Evolutionary conservation across 2,329 filamentous ascomycete species (phyloP).

Genomic region (Myriosclerotinia scirpicola): DNA sequence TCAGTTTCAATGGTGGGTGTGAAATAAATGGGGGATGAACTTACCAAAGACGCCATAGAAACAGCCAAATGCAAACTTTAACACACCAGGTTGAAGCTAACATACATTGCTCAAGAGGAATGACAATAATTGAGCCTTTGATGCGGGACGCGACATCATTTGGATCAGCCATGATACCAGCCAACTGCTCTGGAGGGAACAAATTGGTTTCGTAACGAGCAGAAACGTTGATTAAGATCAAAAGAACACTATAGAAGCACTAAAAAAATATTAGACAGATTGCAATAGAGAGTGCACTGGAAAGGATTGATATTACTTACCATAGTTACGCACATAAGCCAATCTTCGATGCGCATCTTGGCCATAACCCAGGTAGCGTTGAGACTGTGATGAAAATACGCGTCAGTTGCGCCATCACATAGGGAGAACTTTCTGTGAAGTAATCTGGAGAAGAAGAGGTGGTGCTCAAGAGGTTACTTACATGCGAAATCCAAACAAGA

Average conservation of each 20-base stretch:
- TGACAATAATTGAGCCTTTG: slow-evolving; percentile 38
- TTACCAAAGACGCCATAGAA: slow-evolving; percentile 39
- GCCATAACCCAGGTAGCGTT: slow-evolving; percentile 30
- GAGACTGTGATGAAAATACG: slow-evolving; percentile 19
- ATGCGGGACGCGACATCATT: slow-evolving; percentile 46
- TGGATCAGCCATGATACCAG: slow-evolving; percentile 40
- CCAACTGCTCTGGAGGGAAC: slow-evolving; percentile 42
- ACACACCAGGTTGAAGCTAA: slow-evolving; percentile 48
- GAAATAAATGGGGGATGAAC: background rate
- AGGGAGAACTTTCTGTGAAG: no score
- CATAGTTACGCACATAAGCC: slow-evolving; percentile 43
- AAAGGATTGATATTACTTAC: slow-evolving; percentile 32
- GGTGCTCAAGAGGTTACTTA: slow-evolving; percentile 25
- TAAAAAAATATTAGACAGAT: slow-evolving; percentile 27
- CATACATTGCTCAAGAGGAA: background rate
- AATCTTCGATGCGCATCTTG: slow-evolving; percentile 40
- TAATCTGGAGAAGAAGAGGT: background rate
- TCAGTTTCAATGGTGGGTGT: background rate
- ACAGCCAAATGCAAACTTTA: slow-evolving; percentile 54
- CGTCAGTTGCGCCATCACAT: background rate
- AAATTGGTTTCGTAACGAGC: slow-evolving; percentile 44
- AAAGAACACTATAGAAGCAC: slow-evolving; percentile 42
- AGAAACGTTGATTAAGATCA: slow-evolving; percentile 44
- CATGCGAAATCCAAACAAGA: slow-evolving; percentile 30
- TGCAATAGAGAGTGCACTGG: background rate